Evolutionary conservation across 805 yeast genomes (phyloP).

Genomic region (Kodamaea nitidulidarum): DNA sequence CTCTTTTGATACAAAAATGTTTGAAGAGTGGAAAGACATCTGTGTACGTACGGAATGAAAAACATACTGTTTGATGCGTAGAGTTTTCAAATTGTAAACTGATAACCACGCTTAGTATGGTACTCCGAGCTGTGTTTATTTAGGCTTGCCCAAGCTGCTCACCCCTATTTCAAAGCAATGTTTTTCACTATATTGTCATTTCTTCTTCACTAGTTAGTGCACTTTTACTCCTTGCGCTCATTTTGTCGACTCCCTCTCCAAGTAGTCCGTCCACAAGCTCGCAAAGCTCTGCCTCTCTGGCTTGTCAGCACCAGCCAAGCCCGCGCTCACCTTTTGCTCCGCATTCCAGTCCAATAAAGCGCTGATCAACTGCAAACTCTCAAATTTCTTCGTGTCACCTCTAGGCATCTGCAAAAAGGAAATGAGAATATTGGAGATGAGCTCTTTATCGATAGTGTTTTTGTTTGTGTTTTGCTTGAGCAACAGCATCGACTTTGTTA

Average conservation of each 20-base stretch:
- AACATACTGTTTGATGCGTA: no score
- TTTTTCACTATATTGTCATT: not conserved
- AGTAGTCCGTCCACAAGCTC: slow-evolving; percentile 73
- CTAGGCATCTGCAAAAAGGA: slow-evolving; percentile 85
- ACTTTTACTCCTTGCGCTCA: not conserved
- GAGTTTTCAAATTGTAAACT: no score
- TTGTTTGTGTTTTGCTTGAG: slow-evolving; percentile 68
- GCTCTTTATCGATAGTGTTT: slow-evolving; percentile 81
- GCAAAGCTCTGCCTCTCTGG: slow-evolving; percentile 55
- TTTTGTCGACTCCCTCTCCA: slow-evolving; percentile 63
- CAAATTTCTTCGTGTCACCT: slow-evolving; percentile 92
- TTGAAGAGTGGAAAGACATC: no score
- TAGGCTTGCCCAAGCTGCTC: no score
- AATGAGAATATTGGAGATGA: slow-evolving; percentile 79
- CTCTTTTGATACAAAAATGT: no score
- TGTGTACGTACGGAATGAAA: no score
- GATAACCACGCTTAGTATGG: no score
- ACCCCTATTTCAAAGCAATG: no score
- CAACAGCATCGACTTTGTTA: slow-evolving; percentile 87
- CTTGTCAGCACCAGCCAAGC: slow-evolving; percentile 40
- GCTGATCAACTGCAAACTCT: slow-evolving; percentile 79
- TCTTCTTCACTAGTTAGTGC: not conserved
- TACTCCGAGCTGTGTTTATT: no score
- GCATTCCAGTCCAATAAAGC: slow-evolving; percentile 89
- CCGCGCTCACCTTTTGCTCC: slow-evolving; percentile 69